These are phyloP conservation scores for Ascoidea tarda DNA, from an alignment of 805 yeast genomes.

Conservation along the genomic window DNA sequence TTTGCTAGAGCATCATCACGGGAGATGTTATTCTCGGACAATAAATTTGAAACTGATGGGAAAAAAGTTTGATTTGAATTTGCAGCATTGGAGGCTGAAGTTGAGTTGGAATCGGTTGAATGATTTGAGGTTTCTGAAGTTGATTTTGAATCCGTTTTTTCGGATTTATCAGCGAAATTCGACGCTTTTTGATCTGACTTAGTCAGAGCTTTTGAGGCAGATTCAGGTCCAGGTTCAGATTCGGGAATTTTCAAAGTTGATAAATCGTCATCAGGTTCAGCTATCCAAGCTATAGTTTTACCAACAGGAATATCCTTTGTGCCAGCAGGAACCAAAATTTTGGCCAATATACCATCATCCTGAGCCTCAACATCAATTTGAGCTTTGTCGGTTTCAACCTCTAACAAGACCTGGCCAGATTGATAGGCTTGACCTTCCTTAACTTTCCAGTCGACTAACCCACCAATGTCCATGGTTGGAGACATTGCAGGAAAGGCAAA, in stretches of 20 bases:
- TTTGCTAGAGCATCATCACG: slow-evolving; percentile 54
- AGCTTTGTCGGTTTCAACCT: slow-evolving; percentile 81
- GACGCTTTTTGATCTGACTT: slow-evolving; percentile 2
- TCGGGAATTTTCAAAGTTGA: slow-evolving; percentile 44
- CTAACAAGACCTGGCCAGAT: slow-evolving; percentile 74
- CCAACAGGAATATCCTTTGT: slow-evolving; percentile 72
- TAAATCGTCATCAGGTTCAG: slow-evolving; percentile 81
- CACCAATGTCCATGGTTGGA: slow-evolving; percentile 96
- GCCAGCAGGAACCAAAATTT: slow-evolving; percentile 59
- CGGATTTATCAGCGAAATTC: slow-evolving; percentile 2
- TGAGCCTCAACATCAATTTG: slow-evolving; percentile 76
- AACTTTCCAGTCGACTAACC: slow-evolving; percentile 79
- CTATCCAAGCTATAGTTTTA: slow-evolving; percentile 75
- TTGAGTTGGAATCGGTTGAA: slow-evolving; percentile 9
- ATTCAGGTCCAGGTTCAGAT: slow-evolving; percentile 12
- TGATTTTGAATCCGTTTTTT: slow-evolving; percentile 12
- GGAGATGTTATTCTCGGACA: slow-evolving; percentile 49
- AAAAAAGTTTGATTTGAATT: slow-evolving; percentile 50
- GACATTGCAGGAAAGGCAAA: slow-evolving; percentile 98
- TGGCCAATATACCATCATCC: slow-evolving; percentile 85
- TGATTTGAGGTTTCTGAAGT: slow-evolving; percentile 9
- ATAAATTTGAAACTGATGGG: slow-evolving; percentile 66
- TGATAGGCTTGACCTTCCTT: slow-evolving; percentile 60
- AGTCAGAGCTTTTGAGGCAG: slow-evolving; percentile 13
- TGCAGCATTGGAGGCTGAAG: slow-evolving; percentile 25